Evolutionary conservation across 1,284 basidiomycete species (phyloP), one percentile per base, ranked within the genome.

Genomic region (Schizopora paradoxa): DNA sequence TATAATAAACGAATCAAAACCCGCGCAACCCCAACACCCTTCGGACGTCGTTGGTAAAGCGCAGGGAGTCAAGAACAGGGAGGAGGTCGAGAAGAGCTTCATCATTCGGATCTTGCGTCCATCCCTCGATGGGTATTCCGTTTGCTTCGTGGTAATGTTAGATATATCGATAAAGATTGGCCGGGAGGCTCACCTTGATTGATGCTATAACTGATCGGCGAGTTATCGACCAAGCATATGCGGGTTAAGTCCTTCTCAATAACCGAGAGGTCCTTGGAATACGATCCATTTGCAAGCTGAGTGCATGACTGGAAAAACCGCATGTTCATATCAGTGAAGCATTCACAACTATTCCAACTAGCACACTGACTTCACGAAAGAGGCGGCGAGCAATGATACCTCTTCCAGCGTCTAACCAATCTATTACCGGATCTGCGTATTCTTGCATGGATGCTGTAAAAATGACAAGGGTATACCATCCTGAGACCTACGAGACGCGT

Each of bases 401-500:
- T 38, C 91, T 76, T 2, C 95, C 95, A 49, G 88, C 91, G 62
- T 99, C 95, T 48, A 99, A 70, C 95, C 96, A 99, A 67, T 99
- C 96, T 57, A 99, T 99, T 22, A 99, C 95, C 0, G 96, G 95
- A 69, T 99, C 95, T 48, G 95, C 95, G 64, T 99, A 99, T 66
- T 99, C 95, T 60, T 93, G 89, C 85, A 99, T 92, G 5, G 93
- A 97, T 1, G 95, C 96, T 14, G 95, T 99, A 66, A 95, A 99
- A 54, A 99, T 91, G 45, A 99, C 94, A 45, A 99, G 82, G 1
- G 94, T 97, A 68, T 99, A 99, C 95, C 95, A 99, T 32, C 85
- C 76, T 19, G 95, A 94, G 35, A 98, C 96, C 92, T 96, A 60
- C 13, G 38, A 37, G 11, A 27, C 5, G 18, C 25, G 28, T 32